Conservation (phyloP, 106 monocot genomes). For the Phalaenopsis equestris region DNA sequence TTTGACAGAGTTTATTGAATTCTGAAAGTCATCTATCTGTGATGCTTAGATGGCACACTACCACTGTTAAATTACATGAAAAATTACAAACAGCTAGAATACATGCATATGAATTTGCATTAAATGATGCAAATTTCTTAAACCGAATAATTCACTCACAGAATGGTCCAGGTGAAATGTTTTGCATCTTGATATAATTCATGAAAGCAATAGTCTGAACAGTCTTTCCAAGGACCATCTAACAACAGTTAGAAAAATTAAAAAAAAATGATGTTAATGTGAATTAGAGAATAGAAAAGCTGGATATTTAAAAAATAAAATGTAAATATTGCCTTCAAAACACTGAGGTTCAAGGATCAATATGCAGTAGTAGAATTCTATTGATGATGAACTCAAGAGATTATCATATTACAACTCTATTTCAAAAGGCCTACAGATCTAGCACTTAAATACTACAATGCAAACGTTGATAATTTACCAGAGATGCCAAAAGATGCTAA, state of each 20-base stretch:
- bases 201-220: no score
- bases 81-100: neutral
- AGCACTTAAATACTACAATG: no score
- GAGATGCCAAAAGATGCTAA: no score
- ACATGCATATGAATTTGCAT: neutral
- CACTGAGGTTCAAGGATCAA: no score
- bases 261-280: neutral
- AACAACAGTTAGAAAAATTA: neutral
- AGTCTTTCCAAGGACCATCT: constrained; percentile 85
- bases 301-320: neutral
- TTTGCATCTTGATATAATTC: no score
- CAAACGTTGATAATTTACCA: no score
- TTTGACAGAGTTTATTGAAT: constrained; percentile 68
- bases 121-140: neutral
- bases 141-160: constrained; percentile 34
- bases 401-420: no score
- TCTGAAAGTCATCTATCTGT: constrained; percentile 80
- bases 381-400: no score
- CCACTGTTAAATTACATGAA: constrained; percentile 37
- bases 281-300: neutral
- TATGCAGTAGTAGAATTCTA: no score
- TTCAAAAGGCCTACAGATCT: no score
- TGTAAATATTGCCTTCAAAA: no score
- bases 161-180: constrained; percentile 50
- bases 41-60: constrained; percentile 88